A percentile compares a stretch with the other conserved stretches of the same genome.
Conservation (phyloP, 768 basidiomycete genomes). For the Coprinellus micaceus region DNA sequence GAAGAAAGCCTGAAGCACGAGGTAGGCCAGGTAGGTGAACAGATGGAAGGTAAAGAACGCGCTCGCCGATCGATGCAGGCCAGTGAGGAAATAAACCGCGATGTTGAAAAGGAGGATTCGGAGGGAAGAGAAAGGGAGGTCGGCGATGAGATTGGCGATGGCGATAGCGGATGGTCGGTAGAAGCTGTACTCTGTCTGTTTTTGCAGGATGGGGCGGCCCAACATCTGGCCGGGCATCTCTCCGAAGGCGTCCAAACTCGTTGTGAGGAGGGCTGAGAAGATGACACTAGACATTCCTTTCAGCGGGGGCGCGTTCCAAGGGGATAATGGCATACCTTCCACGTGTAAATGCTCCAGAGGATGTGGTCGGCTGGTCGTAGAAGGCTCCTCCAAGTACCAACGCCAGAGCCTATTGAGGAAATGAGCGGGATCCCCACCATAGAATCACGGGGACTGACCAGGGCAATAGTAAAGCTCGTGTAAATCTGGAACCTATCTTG, state of each 20-base stretch:
- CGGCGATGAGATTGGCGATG: slow-evolving; percentile 63
- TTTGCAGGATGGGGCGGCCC: slow-evolving; percentile 71
- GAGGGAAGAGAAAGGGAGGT: slow-evolving; percentile 63
- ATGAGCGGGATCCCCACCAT: background rate
- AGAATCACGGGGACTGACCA: slow-evolving; percentile 34
- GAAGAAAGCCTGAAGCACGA: slow-evolving; percentile 85
- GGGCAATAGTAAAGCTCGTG: slow-evolving; percentile 63
- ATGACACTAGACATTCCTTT: slow-evolving; percentile 44
- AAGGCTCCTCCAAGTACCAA: slow-evolving; percentile 72
- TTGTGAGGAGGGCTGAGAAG: slow-evolving; percentile 65
- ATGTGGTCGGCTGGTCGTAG: slow-evolving; percentile 65
- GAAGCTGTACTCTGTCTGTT: slow-evolving; percentile 62
- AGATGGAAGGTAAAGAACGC: slow-evolving; percentile 60
- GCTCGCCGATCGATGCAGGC: slow-evolving; percentile 40
- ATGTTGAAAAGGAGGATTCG: slow-evolving; percentile 60
- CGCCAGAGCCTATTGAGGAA: slow-evolving; percentile 42
- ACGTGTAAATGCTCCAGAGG: slow-evolving; percentile 83
- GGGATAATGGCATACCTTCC: slow-evolving; percentile 43
- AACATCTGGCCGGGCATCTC: slow-evolving; percentile 79
- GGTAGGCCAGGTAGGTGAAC: slow-evolving; percentile 58
- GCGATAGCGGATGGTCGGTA: slow-evolving; percentile 65
- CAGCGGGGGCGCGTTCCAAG: background rate
- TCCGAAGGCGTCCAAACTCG: slow-evolving; percentile 67
- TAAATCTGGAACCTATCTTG: slow-evolving; percentile 78
- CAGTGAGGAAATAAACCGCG: slow-evolving; percentile 66